A percentile compares a stretch with the other conserved stretches of the same genome.
These are phyloP conservation scores for Kwoniella dendrophila DNA, from an alignment of 768 basidiomycete genomes.

Conservation along the genomic window DNA sequence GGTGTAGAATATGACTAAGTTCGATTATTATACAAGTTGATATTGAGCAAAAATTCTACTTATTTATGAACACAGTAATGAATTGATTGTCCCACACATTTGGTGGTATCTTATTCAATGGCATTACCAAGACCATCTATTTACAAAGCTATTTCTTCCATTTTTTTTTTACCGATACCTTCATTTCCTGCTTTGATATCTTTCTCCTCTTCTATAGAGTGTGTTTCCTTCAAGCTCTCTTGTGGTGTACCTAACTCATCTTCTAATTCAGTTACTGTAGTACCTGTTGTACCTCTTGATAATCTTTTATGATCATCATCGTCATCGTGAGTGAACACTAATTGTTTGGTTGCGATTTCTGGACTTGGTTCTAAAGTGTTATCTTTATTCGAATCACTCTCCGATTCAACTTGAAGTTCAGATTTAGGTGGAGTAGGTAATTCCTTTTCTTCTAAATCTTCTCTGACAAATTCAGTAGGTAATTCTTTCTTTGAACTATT, in stretches of 20 bases:
- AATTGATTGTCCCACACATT: too few relatives aligned
- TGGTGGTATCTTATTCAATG: not conserved
- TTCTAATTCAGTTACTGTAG: slow-evolving; percentile 21
- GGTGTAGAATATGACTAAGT: not conserved
- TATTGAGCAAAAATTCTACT: too few relatives aligned
- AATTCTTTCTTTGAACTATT: not conserved
- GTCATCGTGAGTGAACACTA: not conserved
- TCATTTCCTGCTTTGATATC: not conserved
- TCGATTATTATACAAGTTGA: not conserved
- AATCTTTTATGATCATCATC: not conserved
- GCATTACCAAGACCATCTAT: too few relatives aligned
- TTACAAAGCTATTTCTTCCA: slow-evolving; percentile 11
- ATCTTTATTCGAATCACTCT: not conserved
- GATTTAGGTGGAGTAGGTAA: slow-evolving; percentile 17
- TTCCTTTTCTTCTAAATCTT: slow-evolving; percentile 19
- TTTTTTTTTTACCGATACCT: slow-evolving; percentile 8
- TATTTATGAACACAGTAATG: too few relatives aligned
- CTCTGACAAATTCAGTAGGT: slow-evolving; percentile 12
- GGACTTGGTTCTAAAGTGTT: slow-evolving; percentile 17
- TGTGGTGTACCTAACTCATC: slow-evolving; percentile 23
- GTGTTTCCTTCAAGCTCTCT: slow-evolving; percentile 9
- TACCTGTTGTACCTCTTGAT: slow-evolving; percentile 9
- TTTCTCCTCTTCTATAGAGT: not conserved
- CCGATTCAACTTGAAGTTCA: not conserved
- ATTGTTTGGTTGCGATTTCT: slow-evolving; percentile 3